Evolutionary conservation across 2,329 filamentous ascomycete genomes (phyloP).

Genomic region (Metarhizium album): DNA sequence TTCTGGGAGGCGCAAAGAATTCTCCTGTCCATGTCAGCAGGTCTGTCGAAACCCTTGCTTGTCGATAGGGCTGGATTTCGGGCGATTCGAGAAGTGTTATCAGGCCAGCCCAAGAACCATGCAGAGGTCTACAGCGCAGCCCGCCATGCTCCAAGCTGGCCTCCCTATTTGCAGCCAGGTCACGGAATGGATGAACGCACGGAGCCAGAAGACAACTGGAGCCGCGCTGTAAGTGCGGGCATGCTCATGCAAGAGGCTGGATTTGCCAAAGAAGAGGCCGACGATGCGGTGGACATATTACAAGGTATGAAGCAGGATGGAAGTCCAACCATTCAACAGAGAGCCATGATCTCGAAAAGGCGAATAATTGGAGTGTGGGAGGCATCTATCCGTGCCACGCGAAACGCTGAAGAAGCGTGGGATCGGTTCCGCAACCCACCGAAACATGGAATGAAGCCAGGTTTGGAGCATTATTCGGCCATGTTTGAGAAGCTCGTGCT

Average conservation of each 20-base stretch:
- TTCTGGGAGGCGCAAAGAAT: conserved; percentile 46
- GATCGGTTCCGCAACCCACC: conserved; percentile 32
- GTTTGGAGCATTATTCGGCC: conserved; percentile 39
- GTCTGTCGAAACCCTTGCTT: conserved; percentile 36
- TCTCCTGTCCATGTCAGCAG: conserved; percentile 40
- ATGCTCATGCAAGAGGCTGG: conserved; percentile 46
- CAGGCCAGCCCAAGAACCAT: conserved; percentile 40
- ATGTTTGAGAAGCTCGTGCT: conserved; percentile 48
- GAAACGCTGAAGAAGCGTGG: conserved; percentile 54
- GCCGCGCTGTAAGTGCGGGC: conserved; percentile 41
- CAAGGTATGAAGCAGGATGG: conserved; percentile 40
- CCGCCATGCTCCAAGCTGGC: conserved; percentile 44
- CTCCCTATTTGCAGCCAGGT: conserved; percentile 45
- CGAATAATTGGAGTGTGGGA: conserved; percentile 34
- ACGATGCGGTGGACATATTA: conserved; percentile 39
- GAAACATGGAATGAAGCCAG: conserved; percentile 22
- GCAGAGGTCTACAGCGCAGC: conserved; percentile 37
- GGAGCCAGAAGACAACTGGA: conserved; percentile 39
- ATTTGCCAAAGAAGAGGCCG: conserved; percentile 34
- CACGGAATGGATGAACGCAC: conserved; percentile 49
- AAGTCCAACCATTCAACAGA: conserved; percentile 46
- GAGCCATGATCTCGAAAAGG: conserved; percentile 11
- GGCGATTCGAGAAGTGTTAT: conserved; percentile 42
- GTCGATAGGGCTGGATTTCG: conserved; percentile 41
- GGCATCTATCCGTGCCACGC: conserved; percentile 44